Conservation (phyloP, 2,329 filamentous ascomycete species). For the Aspergillus phoenicis region DNA sequence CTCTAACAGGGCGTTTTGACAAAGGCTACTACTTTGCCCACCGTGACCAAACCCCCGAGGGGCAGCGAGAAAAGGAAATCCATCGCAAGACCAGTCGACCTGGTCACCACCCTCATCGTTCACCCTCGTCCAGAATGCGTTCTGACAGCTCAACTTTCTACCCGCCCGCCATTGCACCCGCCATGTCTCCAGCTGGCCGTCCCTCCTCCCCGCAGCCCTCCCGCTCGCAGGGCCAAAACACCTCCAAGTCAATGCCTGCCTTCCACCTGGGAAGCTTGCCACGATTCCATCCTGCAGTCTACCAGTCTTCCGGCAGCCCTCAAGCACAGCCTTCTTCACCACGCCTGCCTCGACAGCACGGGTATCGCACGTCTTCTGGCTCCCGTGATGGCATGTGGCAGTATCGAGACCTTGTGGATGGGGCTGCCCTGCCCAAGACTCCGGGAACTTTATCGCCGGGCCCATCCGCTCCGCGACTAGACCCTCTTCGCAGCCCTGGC, state of each 20-base stretch:
- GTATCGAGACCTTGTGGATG: constrained; percentile 48
- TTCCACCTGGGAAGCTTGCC: constrained; percentile 47
- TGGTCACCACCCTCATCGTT: constrained; percentile 16
- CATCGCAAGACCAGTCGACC: constrained; percentile 19
- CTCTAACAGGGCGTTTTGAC: constrained; percentile 43
- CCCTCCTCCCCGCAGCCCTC: constrained; percentile 41
- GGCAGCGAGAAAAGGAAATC: constrained; percentile 19
- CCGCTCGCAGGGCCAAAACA: constrained; percentile 33
- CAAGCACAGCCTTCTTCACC: constrained; percentile 36
- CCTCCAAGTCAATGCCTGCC: constrained; percentile 38
- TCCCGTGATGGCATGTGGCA: constrained; percentile 45
- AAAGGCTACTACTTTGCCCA: constrained; percentile 39
- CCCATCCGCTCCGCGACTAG: constrained; percentile 49
- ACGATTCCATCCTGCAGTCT: constrained; percentile 51
- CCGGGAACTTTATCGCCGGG: constrained; percentile 31
- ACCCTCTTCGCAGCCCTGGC: constrained; percentile 49
- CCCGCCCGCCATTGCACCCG: constrained; percentile 33
- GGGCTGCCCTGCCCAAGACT: constrained; percentile 33
- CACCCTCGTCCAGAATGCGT: constrained; percentile 32
- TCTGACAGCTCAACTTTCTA: constrained; percentile 37
- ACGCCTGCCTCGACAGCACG: constrained; percentile 35
- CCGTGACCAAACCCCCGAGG: constrained; percentile 27
- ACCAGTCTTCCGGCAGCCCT: constrained; percentile 35
- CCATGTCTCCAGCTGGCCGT: constrained; percentile 37
- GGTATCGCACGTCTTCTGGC: constrained; percentile 35